Percentiles rank a stretch among this genome's conserved stretches.
Evolutionary conservation across 2,329 filamentous ascomycete species (phyloP).

Genomic region (Dothideomycetes sp.): DNA sequence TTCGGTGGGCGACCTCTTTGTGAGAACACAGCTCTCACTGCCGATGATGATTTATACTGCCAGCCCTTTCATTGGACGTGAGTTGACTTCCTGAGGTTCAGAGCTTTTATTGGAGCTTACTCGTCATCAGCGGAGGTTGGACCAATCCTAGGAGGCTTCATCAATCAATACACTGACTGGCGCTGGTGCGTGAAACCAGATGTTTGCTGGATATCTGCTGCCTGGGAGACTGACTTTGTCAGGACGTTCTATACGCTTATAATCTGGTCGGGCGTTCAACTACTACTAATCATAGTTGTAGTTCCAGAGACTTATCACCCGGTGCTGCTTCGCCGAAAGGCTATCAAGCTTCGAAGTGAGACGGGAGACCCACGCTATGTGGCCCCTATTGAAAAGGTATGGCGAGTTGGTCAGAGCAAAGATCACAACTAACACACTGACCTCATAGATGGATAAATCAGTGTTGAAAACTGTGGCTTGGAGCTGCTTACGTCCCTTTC

Average conservation of each 20-base stretch:
- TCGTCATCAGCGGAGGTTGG: conserved; percentile 48
- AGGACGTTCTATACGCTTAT: conserved; percentile 44
- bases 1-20: conserved; percentile 73
- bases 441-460: conserved; percentile 53
- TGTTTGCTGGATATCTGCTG: too few relatives aligned
- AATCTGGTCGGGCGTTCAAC: conserved; percentile 63
- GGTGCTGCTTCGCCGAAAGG: conserved; percentile 63
- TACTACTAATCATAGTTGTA: conserved; percentile 54
- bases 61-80: conserved; percentile 38
- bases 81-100: conserved; percentile 39
- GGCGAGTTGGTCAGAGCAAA: too few relatives aligned
- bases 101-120: too few relatives aligned
- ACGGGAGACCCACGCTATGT: conserved; percentile 69
- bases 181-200: too few relatives aligned
- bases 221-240: too few relatives aligned
- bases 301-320: conserved; percentile 81
- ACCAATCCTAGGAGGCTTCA: conserved; percentile 62
- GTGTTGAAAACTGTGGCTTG: conserved; percentile 43
- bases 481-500: conserved; percentile 55
- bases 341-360: conserved; percentile 54
- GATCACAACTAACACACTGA: too few relatives aligned
- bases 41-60: conserved; percentile 70
- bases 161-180: conserved; percentile 65
- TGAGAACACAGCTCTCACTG: conserved; percentile 54
- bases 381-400: conserved; percentile 72